These are phyloP conservation scores for Salvia hispanica DNA, from an alignment of 257 asterid genomes.

Conservation along the genomic window DNA sequence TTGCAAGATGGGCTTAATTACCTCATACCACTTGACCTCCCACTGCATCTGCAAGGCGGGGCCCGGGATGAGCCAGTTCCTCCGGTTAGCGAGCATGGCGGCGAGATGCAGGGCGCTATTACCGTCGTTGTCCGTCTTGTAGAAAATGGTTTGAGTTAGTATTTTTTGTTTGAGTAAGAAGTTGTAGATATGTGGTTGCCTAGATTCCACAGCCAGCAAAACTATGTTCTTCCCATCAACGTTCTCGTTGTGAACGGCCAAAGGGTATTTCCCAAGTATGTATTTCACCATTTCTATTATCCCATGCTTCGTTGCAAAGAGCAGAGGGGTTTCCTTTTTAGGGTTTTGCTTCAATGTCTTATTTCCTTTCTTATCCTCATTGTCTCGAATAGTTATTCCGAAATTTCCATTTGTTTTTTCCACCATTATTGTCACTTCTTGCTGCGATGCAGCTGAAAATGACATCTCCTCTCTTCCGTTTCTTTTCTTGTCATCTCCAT, in stretches of 20 bases:
- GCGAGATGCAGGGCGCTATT: constrained; percentile 50
- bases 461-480: no score
- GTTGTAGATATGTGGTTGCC: constrained; percentile 27
- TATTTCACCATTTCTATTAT: constrained; percentile 31
- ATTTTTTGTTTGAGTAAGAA: constrained; percentile 1
- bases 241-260: constrained; percentile 37
- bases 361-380: no score
- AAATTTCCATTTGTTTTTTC: no score
- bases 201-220: constrained; percentile 33
- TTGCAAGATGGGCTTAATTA: background rate
- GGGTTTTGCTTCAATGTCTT: no score
- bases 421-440: no score
- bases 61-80: constrained; percentile 35
- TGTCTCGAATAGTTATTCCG: no score
- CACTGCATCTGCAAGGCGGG: background rate
- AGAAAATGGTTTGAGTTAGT: constrained; percentile 31
- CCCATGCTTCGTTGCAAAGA: constrained; percentile 38
- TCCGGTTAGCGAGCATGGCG: constrained; percentile 32
- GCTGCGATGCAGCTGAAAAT: no score
- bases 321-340: constrained; percentile 31
- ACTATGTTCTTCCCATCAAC: constrained; percentile 32
- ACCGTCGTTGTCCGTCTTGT: constrained; percentile 34
- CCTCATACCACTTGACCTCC: constrained; percentile 41
- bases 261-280: constrained; percentile 13
- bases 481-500: no score